Evolutionary conservation across 129 eudicot genomes (phyloP).

Genomic region (Arctium minus): DNA sequence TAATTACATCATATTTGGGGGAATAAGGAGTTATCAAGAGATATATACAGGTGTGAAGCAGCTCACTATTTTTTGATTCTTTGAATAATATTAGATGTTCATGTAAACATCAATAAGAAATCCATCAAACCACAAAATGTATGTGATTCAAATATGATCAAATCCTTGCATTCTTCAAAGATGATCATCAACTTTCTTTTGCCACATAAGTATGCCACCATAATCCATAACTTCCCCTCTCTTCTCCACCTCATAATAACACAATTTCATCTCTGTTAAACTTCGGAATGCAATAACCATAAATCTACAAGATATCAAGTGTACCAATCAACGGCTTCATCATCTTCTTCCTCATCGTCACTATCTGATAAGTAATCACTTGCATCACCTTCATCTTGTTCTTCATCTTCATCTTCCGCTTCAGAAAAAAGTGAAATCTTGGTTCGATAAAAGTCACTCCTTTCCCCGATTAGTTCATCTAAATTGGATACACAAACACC

Average conservation of each 20-base stretch:
- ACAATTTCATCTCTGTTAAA: not conserved
- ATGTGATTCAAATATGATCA: not conserved
- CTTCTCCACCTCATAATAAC: slow-evolving; percentile 2
- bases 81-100: not conserved
- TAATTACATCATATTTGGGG: not conserved
- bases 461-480: slow-evolving; percentile 46
- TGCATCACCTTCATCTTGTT: not conserved
- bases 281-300: not conserved
- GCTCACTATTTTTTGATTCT: not conserved
- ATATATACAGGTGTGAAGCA: not conserved
- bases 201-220: not conserved
- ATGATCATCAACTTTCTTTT: not conserved
- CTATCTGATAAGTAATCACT: slow-evolving; percentile 54
- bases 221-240: not conserved
- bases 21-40: not conserved
- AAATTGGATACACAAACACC: slow-evolving; percentile 37
- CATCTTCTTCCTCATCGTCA: slow-evolving; percentile 50
- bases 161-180: not conserved
- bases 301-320: slow-evolving; percentile 3
- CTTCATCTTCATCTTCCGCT: slow-evolving; percentile 33
- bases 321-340: slow-evolving; percentile 18
- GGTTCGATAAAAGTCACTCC: slow-evolving; percentile 28
- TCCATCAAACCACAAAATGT: not conserved
- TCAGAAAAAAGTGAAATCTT: slow-evolving; percentile 52
- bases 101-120: not conserved